Percentiles rank a stretch among this genome's conserved stretches.
These are phyloP conservation scores for Cordyceps fumosorosea DNA, from an alignment of 2,329 filamentous ascomycete species.

Conservation along the genomic window DNA sequence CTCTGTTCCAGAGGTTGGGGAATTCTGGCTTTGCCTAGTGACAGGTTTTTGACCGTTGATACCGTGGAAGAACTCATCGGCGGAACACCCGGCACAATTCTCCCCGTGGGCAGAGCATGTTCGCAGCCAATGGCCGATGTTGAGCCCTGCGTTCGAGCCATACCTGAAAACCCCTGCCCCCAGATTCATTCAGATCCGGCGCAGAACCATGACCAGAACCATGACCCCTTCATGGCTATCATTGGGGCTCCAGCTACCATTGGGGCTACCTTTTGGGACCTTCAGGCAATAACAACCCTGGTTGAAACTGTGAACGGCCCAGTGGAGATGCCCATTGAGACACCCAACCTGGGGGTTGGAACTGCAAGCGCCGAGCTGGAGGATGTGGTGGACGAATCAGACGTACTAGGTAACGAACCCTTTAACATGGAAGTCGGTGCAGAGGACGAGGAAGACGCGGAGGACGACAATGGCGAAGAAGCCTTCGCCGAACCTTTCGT, in stretches of 20 bases:
- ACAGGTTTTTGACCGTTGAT: constrained; percentile 34
- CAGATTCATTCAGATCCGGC: background rate
- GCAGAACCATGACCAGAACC: background rate
- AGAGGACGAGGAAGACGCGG: constrained; percentile 13
- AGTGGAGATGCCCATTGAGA: background rate
- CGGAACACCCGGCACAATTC: constrained; percentile 17
- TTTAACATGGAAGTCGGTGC: background rate
- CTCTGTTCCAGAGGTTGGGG: constrained; percentile 38
- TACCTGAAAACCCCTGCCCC: constrained; percentile 25
- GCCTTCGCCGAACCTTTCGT: too few species aligned
- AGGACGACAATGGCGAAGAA: too few species aligned
- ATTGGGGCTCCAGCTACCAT: too few species aligned
- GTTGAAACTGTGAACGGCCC: background rate
- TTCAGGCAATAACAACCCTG: constrained; percentile 1
- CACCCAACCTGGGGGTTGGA: background rate
- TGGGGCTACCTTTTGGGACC: too few species aligned
- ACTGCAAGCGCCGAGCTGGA: background rate
- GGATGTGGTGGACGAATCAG: constrained; percentile 9
- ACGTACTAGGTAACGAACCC: background rate
- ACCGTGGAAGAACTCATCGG: constrained; percentile 30
- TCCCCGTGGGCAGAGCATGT: background rate
- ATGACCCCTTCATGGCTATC: too few species aligned
- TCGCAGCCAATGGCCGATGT: constrained; percentile 23
- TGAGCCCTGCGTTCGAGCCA: constrained; percentile 17
- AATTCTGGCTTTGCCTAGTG: constrained; percentile 38